Evolutionary conservation across 108 stramenopile species (phyloP).

Genomic region (Parietichytrium sp.): DNA sequence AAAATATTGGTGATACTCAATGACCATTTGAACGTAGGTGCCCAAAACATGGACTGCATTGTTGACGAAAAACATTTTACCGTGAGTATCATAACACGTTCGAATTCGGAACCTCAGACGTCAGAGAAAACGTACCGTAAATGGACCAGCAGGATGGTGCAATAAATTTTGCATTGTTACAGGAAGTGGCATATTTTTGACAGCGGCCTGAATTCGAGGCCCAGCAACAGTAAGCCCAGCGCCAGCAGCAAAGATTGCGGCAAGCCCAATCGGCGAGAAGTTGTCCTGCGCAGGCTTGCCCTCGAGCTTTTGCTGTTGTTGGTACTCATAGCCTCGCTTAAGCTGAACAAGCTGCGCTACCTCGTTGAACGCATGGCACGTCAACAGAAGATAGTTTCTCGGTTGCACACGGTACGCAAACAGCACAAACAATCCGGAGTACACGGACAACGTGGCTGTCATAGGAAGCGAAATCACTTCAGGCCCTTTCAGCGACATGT

Average conservation of each 20-base stretch:
- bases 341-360: conserved; percentile 51
- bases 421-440: conserved; percentile 48
- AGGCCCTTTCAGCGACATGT: conserved; percentile 44
- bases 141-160: conserved; percentile 32
- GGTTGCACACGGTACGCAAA: conserved; percentile 54
- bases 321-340: conserved; percentile 35
- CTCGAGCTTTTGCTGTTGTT: conserved; percentile 10
- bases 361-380: conserved; percentile 53
- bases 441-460: conserved; percentile 46
- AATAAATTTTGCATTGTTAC: background rate
- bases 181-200: background rate
- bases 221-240: background rate
- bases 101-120: too few species aligned
- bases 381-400: conserved; percentile 51
- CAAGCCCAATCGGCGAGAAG: background rate
- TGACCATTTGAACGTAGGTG: conserved; percentile 5
- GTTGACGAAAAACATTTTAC: too few species aligned
- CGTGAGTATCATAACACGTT: too few species aligned
- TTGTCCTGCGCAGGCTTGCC: conserved; percentile 14
- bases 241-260: background rate
- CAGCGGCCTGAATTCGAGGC: background rate
- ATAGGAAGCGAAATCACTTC: conserved; percentile 49
- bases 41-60: too few species aligned
- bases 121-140: conserved; percentile 15
- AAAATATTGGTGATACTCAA: conserved; percentile 41